phyloP scores from a whole-genome alignment of 805 yeast genomes.

The Candida nitratophila region DNA sequence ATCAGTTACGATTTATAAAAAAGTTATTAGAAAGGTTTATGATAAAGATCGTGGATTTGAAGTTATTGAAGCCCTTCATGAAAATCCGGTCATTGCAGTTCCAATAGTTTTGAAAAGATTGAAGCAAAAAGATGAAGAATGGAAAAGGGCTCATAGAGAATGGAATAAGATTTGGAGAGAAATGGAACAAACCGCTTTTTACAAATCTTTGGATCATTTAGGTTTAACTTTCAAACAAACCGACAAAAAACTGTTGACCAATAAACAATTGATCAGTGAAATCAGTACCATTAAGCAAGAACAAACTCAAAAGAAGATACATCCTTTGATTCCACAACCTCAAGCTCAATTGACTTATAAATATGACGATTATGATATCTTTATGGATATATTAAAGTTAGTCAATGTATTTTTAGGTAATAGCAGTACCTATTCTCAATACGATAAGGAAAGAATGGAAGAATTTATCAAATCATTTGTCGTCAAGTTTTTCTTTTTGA shows the following conservation, averaged over 20 bases:
- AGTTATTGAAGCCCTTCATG: constrained; percentile 92
- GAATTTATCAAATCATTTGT: constrained; percentile 66
- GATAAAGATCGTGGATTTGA: constrained; percentile 94
- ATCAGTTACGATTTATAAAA: constrained; percentile 85
- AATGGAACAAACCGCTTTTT: constrained; percentile 90
- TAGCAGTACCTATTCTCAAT: constrained; percentile 67
- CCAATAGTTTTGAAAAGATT: constrained; percentile 88
- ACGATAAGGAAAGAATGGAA: constrained; percentile 72
- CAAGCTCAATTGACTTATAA: constrained; percentile 55
- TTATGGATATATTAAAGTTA: constrained; percentile 67
- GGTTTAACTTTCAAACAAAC: constrained; percentile 96
- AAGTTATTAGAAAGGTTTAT: constrained; percentile 85
- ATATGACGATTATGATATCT: constrained; percentile 58
- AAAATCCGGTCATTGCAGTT: constrained; percentile 90
- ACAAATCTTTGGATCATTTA: constrained; percentile 88
- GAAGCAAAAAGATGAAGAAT: constrained; percentile 97
- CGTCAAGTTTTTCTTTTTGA: constrained; percentile 61
- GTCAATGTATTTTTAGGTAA: constrained; percentile 60
- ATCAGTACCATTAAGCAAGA: constrained; percentile 89
- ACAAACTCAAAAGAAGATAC: constrained; percentile 77
- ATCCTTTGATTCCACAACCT: constrained; percentile 84
- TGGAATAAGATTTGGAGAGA: constrained; percentile 99
- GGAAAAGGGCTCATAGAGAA: constrained; percentile 96
- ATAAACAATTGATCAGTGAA: constrained; percentile 85
- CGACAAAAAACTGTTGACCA: constrained; percentile 85